Evolutionary conservation across 495 filamentous ascomycete species (phyloP).

Genomic region (Cenococcum geophilum): DNA sequence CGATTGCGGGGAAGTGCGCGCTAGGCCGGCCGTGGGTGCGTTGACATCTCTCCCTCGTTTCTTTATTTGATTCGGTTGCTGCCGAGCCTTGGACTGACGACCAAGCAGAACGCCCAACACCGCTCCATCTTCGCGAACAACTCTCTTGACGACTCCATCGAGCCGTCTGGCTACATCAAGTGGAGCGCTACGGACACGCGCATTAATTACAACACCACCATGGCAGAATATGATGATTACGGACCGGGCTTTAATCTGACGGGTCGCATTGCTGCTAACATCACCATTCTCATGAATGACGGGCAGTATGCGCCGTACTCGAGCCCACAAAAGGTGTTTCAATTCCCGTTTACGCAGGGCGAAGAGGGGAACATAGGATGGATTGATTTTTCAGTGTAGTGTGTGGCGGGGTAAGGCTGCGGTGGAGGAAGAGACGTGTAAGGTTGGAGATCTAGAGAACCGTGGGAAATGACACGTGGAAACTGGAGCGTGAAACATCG

Average conservation of each 20-base stretch:
- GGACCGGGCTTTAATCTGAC: constrained; percentile 53
- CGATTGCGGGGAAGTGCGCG: constrained; percentile 47
- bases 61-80: too few species aligned
- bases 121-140: constrained; percentile 49
- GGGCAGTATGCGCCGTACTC: constrained; percentile 42
- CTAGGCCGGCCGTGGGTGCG: constrained; percentile 51
- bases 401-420: neutral
- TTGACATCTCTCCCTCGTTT: neutral
- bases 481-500: too few species aligned
- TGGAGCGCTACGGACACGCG: constrained; percentile 44
- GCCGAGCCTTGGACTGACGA: too few species aligned
- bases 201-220: constrained; percentile 44
- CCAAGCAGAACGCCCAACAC: constrained; percentile 44
- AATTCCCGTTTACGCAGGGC: constrained; percentile 41
- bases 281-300: constrained; percentile 43
- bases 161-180: constrained; percentile 48
- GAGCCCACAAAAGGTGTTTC: constrained; percentile 50
- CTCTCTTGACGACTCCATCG: constrained; percentile 50
- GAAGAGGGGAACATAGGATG: constrained; percentile 47
- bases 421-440: neutral
- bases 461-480: too few species aligned
- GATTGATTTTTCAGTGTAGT: constrained; percentile 42
- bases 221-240: constrained; percentile 50
- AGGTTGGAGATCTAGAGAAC: neutral
- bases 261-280: constrained; percentile 40